A percentile compares a stretch with the other conserved stretches of the same genome.
Conservation (phyloP, 1,139 yeast genomes). For the Wickerhamiella infanticola region DNA sequence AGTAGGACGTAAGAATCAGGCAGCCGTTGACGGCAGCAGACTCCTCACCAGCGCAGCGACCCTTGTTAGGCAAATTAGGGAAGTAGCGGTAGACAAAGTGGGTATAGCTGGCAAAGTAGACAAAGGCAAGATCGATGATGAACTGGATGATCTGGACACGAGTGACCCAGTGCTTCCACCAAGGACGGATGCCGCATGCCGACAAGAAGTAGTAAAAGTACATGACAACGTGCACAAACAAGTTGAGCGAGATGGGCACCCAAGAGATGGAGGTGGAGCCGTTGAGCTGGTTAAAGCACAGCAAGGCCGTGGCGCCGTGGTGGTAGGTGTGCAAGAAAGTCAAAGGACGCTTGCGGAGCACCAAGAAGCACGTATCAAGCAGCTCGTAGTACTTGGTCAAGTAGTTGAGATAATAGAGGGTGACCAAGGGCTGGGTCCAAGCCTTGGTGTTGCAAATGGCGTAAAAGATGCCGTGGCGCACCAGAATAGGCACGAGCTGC, state of each 20-base stretch:
- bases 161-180: conserved; percentile 99
- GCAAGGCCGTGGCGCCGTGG: conserved; percentile 94
- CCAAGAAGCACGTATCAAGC: conserved; percentile 82
- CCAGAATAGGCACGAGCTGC: conserved; percentile 72
- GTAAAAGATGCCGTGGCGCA: conserved; percentile 62
- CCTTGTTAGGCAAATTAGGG: conserved; percentile 56
- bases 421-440: conserved; percentile 75
- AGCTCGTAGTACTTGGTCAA: conserved; percentile 47
- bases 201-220: conserved; percentile 94
- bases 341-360: conserved; percentile 73
- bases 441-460: conserved; percentile 71
- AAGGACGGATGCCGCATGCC: conserved; percentile 86
- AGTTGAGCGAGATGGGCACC: conserved; percentile 83
- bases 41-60: conserved; percentile 85
- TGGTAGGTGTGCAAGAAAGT: conserved; percentile 90
- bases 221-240: conserved; percentile 93
- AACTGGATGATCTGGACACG: conserved; percentile 92
- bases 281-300: conserved; percentile 85
- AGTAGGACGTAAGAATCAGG: conserved; percentile 73
- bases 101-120: conserved; percentile 77
- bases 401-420: conserved; percentile 43
- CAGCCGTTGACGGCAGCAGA: conserved; percentile 87
- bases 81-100: conserved; percentile 28
- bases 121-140: conserved; percentile 73
- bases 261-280: conserved; percentile 85